Percentiles rank a stretch among this genome's conserved stretches.
These are phyloP conservation scores for Ramalina intermedia DNA, from an alignment of 495 filamentous ascomycete species.

Conservation along the genomic window DNA sequence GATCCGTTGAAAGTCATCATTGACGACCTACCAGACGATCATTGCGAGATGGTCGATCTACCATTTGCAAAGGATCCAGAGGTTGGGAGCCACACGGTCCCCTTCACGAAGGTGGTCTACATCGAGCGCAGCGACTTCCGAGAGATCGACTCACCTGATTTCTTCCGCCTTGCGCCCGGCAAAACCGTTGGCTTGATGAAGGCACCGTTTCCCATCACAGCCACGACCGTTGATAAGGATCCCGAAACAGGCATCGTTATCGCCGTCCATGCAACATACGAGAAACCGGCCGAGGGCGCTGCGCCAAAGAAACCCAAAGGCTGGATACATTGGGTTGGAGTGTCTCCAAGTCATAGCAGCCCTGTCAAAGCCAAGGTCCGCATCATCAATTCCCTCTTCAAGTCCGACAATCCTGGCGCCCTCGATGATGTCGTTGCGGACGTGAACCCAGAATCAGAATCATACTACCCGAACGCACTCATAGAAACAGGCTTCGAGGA, in stretches of 20 bases:
- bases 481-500: slow-evolving; percentile 81
- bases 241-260: slow-evolving; percentile 50
- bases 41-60: slow-evolving; percentile 44
- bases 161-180: slow-evolving; percentile 85
- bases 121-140: slow-evolving; percentile 91
- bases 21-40: slow-evolving; percentile 55
- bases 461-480: slow-evolving; percentile 61
- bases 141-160: slow-evolving; percentile 67
- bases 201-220: slow-evolving; percentile 68
- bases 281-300: slow-evolving; percentile 35
- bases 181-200: slow-evolving; percentile 82
- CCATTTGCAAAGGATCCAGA: slow-evolving; percentile 65
- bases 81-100: slow-evolving; percentile 46
- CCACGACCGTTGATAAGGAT: slow-evolving; percentile 62
- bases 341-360: slow-evolving; percentile 39
- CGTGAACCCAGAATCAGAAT: slow-evolving; percentile 72
- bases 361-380: slow-evolving; percentile 68
- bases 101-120: slow-evolving; percentile 75
- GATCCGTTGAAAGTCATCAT: slow-evolving; percentile 59
- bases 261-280: slow-evolving; percentile 49
- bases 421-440: slow-evolving; percentile 69
- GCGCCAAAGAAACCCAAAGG: slow-evolving; percentile 65
- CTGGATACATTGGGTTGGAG: slow-evolving; percentile 82
- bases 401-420: slow-evolving; percentile 59
- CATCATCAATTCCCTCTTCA: slow-evolving; percentile 73